Percentiles rank a stretch among this genome's conserved stretches.
Evolutionary conservation across 495 filamentous ascomycete species (phyloP).

Genomic region (Symbiotaphrina buchneri): DNA sequence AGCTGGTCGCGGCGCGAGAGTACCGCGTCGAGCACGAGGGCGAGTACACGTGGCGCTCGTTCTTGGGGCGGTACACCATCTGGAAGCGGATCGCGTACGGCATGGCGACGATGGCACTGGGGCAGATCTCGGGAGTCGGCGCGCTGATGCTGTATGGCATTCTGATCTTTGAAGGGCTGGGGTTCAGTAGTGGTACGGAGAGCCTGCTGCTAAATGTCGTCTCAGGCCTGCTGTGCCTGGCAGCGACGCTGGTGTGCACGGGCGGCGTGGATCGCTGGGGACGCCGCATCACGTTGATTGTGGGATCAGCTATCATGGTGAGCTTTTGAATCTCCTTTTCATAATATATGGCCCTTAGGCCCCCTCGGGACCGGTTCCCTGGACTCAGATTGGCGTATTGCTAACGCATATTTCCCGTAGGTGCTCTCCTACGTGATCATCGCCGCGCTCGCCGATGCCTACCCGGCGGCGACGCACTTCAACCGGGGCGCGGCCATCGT

Average conservation of each 20-base stretch:
- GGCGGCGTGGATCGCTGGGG: too few species aligned
- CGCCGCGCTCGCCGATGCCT: too few species aligned
- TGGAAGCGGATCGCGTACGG: constrained; percentile 15
- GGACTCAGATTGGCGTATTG: too few species aligned
- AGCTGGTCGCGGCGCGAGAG: constrained; percentile 14
- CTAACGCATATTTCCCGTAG: too few species aligned
- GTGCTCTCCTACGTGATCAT: too few species aligned
- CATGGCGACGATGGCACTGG: constrained; percentile 14
- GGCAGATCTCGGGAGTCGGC: constrained; percentile 10
- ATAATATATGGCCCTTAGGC: too few species aligned
- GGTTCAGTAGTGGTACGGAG: constrained; percentile 14
- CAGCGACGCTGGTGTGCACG: constrained; percentile 16
- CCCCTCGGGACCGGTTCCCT: too few species aligned
- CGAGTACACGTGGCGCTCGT: constrained; percentile 12
- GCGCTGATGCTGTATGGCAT: constrained; percentile 16
- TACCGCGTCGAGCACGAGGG: constrained; percentile 11
- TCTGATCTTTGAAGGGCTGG: constrained; percentile 16
- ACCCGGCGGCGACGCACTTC: too few species aligned
- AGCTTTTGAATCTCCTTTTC: too few species aligned
- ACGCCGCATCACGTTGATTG: too few species aligned
- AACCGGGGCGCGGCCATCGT: constrained; percentile 15
- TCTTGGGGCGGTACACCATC: constrained; percentile 14
- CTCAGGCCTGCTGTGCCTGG: constrained; percentile 14
- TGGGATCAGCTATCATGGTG: too few species aligned
- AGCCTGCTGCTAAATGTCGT: constrained; percentile 16